Evolutionary conservation across 2,329 filamentous ascomycete species (phyloP), one percentile per base, ranked within the genome.

Genomic region (Pyrenophora tritici-repentis): DNA sequence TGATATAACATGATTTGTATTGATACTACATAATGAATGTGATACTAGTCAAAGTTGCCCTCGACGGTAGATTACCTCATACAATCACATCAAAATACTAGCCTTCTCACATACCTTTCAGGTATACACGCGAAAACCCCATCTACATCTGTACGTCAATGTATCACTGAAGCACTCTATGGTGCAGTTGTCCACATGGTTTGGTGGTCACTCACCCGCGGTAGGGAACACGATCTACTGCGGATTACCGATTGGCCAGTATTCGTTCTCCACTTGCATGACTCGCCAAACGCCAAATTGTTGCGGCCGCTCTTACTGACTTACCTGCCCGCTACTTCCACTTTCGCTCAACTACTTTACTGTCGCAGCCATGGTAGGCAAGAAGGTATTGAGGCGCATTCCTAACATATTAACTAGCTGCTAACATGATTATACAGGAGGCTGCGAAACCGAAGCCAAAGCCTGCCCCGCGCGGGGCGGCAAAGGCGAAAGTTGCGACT

Each of bases 381-480:
- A 63, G 47, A 70, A 68, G 61, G 68, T 68, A 57, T 2, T 41
- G 3, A 14, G 14, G 18, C 31, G 12, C 1, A 3, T 12, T 13
- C 10, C 34, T 14, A 7, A 7, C 8, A 8, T 14, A 8, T 6
- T 32, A 13, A n/a, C 16, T 7, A 18, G 16, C 6, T 8, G 37
- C 58, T 65, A 48, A 66, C 40, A 32, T 29, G 39, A 18, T 26
- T 38, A 31, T 47, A 31, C 45, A 71, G 67, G 67, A 70, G 59
- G 52, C 50, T 34, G 53, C 61, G 42, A 66, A 59, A 32, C 55
- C 57, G 20, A 68, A 63, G 38, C 60, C 67, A 18, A 65, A 56
- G 58, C 60, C 64, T 60, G 58, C 66, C 62, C 65, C 66, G 61
- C 67, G 66, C 64, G 65, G 65, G 67, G 65, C 57, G 56, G 51